Conservation (phyloP, 306 rosid species). For the Neltuma alba region DNA sequence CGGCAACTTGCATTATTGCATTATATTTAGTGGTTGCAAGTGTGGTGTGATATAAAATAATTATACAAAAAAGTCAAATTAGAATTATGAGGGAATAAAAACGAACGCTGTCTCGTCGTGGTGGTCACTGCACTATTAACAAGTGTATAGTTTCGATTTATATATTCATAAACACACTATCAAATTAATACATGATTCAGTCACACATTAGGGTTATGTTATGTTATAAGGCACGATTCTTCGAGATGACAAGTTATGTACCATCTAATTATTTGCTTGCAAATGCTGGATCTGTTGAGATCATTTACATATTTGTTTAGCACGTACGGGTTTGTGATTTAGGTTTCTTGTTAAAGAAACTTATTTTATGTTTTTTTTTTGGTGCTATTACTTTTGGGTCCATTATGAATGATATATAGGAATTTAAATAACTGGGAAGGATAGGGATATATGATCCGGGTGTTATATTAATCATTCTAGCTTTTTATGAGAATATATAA, state of each 20-base stretch:
- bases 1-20: neutral
- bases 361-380: conserved; percentile 7
- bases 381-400: conserved; percentile 32
- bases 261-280: conserved; percentile 4
- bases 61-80: conserved; percentile 17
- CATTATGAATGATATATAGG: conserved; percentile 33
- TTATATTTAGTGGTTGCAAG: conserved; percentile 35
- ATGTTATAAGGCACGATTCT: neutral
- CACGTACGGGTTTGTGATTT: neutral
- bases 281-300: neutral
- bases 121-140: conserved; percentile 6
- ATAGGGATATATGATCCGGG: conserved; percentile 33
- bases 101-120: conserved; percentile 7
- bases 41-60: conserved; percentile 27
- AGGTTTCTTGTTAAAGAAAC: neutral
- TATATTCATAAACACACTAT: neutral
- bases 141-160: neutral
- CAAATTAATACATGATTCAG: neutral
- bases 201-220: neutral
- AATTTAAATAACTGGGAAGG: conserved; percentile 26
- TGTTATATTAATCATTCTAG: conserved; percentile 13
- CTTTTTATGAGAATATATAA: neutral
- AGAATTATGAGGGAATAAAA: neutral
- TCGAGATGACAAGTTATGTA: neutral
- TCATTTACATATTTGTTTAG: neutral